These are phyloP conservation scores for Aspergillus candidus DNA, from an alignment of 2,329 filamentous ascomycete genomes.

Conservation along the genomic window DNA sequence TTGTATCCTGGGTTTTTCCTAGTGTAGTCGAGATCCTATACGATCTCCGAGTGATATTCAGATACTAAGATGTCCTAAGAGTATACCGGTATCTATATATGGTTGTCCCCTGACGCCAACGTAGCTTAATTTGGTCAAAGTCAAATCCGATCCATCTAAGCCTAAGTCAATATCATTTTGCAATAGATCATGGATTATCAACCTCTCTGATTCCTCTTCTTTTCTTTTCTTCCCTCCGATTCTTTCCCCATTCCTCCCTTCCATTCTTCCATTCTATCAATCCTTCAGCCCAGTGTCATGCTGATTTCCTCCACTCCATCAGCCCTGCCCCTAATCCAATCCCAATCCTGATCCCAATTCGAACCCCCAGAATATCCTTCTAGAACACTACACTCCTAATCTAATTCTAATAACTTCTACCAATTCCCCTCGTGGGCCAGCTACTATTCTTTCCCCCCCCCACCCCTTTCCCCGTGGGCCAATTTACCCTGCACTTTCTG, in stretches of 20 bases:
- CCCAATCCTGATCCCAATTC: too few species aligned
- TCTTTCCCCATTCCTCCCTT: constrained; percentile 12
- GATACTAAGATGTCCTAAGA: too few species aligned
- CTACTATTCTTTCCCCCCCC: too few species aligned
- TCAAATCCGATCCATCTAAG: too few species aligned
- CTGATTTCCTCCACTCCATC: background rate
- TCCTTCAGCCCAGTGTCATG: background rate
- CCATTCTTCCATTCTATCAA: background rate
- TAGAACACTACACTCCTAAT: background rate
- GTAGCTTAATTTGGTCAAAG: too few species aligned
- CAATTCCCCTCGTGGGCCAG: constrained; percentile 6
- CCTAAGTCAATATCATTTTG: background rate
- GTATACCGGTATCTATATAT: too few species aligned
- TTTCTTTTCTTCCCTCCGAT: constrained; percentile 5
- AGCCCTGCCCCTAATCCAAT: too few species aligned
- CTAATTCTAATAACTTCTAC: background rate
- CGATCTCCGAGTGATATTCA: too few species aligned
- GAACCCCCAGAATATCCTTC: background rate
- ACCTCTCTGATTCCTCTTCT: too few species aligned
- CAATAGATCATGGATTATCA: too few species aligned
- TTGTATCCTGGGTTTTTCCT: background rate
- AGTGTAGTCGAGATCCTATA: too few species aligned
- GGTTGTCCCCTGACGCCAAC: too few species aligned
- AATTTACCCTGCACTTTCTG: constrained; percentile 8
- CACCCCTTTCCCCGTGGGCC: constrained; percentile 3